Evolutionary conservation across 2,329 filamentous ascomycete species (phyloP), one percentile per base, ranked within the genome.

Genomic region (Pyricularia sp.): DNA sequence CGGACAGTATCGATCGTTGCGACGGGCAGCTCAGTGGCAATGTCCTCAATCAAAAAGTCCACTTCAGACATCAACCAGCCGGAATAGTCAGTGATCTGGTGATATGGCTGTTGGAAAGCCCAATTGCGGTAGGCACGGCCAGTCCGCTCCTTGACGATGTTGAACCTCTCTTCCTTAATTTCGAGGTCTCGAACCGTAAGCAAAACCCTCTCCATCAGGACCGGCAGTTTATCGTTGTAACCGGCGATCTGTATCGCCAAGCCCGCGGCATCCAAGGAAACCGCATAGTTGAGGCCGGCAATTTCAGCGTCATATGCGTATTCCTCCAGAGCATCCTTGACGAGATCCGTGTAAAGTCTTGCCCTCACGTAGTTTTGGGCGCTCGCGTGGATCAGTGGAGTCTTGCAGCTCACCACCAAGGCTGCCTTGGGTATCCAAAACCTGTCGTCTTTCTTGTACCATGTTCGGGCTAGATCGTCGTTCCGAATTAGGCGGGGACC

Each of bases 351-450:
- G 77, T 92, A 97, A 5, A 99, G 79, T 69, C 88, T 88, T 2
- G 91, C 87, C 76, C 95, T 93, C 70, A 96, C 88, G 36, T 87
- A 84, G 71, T 91, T 94, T 69, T 91, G 89, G 1, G 93, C 91
- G 4, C 92, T 93, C 1, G 92, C 86, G 76, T 88, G 89, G n/a
- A 92, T 88, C 64, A 97, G 80, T 0, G 93, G 91, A 70, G 90
- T 97, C 73, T 90, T 88, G 72, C 96, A 84, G 73, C 90, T 92
- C 72, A 97, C 87, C 72, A 93, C 87, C 23, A 98, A 82, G 70
- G 93, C 95, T 3, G 92, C 95, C 78, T 97, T 97, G 10, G 95
- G 95, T 11, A 98, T 95, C 94, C 94, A 98, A 79, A 98, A 99
- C 0, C 90, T 93, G 74, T 99, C 95, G 75, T 99, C 95, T 80